A percentile compares a stretch with the other conserved stretches of the same genome.
Conservation (phyloP, 2,329 filamentous ascomycete genomes). For the Fusarium nanum region DNA sequence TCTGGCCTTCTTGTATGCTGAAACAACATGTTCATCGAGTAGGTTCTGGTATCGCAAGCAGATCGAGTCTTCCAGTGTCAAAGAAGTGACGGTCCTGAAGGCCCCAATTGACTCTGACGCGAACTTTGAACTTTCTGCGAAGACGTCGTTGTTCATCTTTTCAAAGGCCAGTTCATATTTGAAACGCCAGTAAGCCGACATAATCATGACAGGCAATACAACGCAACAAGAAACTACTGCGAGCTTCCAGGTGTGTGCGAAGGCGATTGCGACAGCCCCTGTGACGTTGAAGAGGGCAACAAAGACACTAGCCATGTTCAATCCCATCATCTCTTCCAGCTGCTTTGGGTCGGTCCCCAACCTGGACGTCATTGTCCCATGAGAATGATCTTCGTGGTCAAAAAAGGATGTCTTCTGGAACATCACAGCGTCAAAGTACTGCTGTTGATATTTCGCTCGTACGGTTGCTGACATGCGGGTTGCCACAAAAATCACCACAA, state of each 20-base stretch:
- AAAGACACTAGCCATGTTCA: constrained; percentile 71
- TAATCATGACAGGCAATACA: constrained; percentile 62
- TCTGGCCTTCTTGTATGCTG: constrained; percentile 70
- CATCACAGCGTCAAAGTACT: constrained; percentile 71
- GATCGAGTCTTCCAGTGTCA: constrained; percentile 77
- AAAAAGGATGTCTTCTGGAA: constrained; percentile 70
- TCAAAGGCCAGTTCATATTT: constrained; percentile 75
- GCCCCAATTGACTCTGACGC: constrained; percentile 79
- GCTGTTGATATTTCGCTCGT: constrained; percentile 66
- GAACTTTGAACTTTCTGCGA: constrained; percentile 78
- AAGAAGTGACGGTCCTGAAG: constrained; percentile 76
- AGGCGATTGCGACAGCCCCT: constrained; percentile 74
- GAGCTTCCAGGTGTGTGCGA: constrained; percentile 81
- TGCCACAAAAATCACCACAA: constrained; percentile 53
- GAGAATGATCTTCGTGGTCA: constrained; percentile 68
- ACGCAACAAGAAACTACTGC: constrained; percentile 74
- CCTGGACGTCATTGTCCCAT: constrained; percentile 69
- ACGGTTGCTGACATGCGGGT: constrained; percentile 61
- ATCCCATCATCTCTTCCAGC: constrained; percentile 71
- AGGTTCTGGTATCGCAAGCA: constrained; percentile 69
- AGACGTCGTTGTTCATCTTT: constrained; percentile 74
- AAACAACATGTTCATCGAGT: constrained; percentile 67
- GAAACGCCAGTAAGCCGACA: constrained; percentile 63
- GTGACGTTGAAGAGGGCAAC: constrained; percentile 73
- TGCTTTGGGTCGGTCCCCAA: constrained; percentile 68